Evolutionary conservation across 192 early-diverging fungal genomes (phyloP).

Genomic region (Podochytrium sp.): DNA sequence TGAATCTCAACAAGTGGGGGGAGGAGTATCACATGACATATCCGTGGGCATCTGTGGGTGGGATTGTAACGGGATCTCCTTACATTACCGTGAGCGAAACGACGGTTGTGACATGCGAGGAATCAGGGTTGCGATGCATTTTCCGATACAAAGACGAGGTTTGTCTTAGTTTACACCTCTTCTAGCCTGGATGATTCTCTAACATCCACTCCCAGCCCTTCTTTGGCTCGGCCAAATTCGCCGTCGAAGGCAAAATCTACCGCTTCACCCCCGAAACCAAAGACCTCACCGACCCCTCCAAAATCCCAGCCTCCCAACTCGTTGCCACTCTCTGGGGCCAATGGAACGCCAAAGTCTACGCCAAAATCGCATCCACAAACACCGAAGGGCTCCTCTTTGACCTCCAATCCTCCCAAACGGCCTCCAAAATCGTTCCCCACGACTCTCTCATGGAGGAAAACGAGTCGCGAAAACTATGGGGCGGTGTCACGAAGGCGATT

Average conservation of each 20-base stretch:
- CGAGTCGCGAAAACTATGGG: conserved; percentile 71
- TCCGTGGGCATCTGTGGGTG: conserved; percentile 68
- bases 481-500: conserved; percentile 62
- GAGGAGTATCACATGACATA: conserved; percentile 72
- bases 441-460: conserved; percentile 62
- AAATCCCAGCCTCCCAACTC: conserved; percentile 56
- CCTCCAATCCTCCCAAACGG: conserved; percentile 48
- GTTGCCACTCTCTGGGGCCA: conserved; percentile 64
- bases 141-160: conserved; percentile 74
- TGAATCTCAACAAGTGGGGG: conserved; percentile 60
- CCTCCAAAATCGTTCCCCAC: conserved; percentile 59
- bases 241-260: conserved; percentile 71
- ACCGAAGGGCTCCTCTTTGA: conserved; percentile 55
- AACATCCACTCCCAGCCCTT: conserved; percentile 42
- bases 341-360: conserved; percentile 68
- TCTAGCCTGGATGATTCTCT: background rate
- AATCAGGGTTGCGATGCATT: conserved; percentile 63
- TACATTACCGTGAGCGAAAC: conserved; percentile 65
- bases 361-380: conserved; percentile 15
- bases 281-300: conserved; percentile 52
- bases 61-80: conserved; percentile 68
- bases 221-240: conserved; percentile 70
- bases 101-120: conserved; percentile 65
- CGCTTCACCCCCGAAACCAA: conserved; percentile 54
- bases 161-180: background rate